A percentile compares a stretch with the other conserved stretches of the same genome.
These are phyloP conservation scores for Apiospora rasikravindrae DNA, from an alignment of 2,329 filamentous ascomycete genomes.

Conservation along the genomic window DNA sequence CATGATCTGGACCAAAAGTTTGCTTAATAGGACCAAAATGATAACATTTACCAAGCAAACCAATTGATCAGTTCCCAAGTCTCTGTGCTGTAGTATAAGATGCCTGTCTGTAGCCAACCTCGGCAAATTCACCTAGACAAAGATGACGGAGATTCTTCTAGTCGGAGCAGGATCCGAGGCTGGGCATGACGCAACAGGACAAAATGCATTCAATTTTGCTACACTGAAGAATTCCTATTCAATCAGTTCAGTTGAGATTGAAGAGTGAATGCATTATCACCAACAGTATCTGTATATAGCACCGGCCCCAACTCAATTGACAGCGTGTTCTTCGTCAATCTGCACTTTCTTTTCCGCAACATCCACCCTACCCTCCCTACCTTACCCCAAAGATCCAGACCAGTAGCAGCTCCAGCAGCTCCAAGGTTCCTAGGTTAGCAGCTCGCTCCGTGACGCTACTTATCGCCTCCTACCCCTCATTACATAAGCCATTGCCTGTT, in stretches of 20 bases:
- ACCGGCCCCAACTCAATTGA: neutral
- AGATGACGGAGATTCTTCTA: neutral
- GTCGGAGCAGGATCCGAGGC: no score
- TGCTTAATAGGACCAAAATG: neutral
- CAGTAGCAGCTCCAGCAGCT: neutral
- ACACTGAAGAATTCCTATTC: neutral
- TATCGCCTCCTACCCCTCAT: constrained; percentile 1
- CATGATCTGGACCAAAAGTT: neutral
- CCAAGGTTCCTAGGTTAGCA: no score
- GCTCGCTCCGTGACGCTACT: neutral
- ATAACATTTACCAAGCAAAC: neutral
- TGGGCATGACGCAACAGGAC: no score
- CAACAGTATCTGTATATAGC: neutral
- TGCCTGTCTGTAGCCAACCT: neutral
- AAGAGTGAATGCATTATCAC: neutral
- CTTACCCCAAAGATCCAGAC: neutral
- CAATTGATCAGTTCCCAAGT: neutral
- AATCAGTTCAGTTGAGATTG: neutral
- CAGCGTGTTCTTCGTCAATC: neutral
- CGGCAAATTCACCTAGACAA: neutral
- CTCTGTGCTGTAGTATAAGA: neutral
- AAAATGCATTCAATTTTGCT: neutral
- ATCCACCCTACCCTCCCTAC: neutral
- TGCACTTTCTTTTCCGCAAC: no score
- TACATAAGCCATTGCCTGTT: constrained; percentile 16